A percentile compares a stretch with the other conserved stretches of the same genome.
Conservation (phyloP, 129 eudicot species). For the Glebionis coronaria region DNA sequence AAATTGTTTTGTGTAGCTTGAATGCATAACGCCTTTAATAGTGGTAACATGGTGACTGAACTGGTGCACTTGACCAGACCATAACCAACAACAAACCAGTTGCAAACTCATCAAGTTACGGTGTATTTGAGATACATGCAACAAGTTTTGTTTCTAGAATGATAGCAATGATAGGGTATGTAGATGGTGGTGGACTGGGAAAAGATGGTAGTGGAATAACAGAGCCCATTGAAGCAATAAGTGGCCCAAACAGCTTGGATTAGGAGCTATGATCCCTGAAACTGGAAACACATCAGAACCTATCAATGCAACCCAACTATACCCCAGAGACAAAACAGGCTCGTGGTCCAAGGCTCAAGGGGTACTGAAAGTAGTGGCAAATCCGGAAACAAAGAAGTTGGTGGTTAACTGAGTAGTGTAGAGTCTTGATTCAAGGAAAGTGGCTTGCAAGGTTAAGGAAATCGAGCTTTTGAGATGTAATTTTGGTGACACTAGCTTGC, state of each 20-base stretch:
- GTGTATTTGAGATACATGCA: constrained; percentile 92
- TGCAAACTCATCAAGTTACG: constrained; percentile 40
- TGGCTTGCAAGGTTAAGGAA: too few relatives aligned
- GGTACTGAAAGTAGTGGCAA: constrained; percentile 16
- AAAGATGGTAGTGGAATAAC: constrained; percentile 78
- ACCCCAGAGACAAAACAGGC: constrained; percentile 26
- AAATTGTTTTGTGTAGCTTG: too few relatives aligned
- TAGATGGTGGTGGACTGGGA: constrained; percentile 69
- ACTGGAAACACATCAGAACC: constrained; percentile 26
- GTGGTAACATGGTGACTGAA: constrained; percentile 69
- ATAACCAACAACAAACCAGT: constrained; percentile 12
- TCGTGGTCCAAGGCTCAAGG: constrained; percentile 23
- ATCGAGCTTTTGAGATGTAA: too few relatives aligned
- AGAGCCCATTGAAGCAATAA: constrained; percentile 74
- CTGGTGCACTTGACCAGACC: constrained; percentile 19
- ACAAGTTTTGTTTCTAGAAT: constrained; percentile 89
- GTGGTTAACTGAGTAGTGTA: too few relatives aligned
- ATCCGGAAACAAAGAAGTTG: constrained; percentile 30
- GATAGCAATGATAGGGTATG: constrained; percentile 89
- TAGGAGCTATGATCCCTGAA: constrained; percentile 67
- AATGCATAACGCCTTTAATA: too few relatives aligned
- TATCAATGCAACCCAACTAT: constrained; percentile 16
- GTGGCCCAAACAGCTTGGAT: constrained; percentile 84
- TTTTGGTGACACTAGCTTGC: too few relatives aligned
- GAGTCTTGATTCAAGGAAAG: too few relatives aligned